Base-by-base conservation (phyloP, 2,329 filamentous ascomycete genomes). In the Claviceps capensis region DNA sequence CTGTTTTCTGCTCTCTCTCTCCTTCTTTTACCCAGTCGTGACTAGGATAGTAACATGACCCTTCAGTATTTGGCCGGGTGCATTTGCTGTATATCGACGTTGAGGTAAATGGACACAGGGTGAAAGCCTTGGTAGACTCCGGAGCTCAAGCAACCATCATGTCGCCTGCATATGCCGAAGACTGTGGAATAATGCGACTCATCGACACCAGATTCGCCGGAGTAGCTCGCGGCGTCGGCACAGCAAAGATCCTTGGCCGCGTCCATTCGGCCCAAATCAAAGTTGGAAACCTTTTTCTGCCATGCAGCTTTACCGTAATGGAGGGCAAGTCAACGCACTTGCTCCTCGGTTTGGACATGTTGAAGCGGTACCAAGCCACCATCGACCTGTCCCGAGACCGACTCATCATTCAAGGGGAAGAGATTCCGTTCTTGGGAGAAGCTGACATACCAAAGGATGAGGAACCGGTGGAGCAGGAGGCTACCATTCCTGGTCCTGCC, bases 291-390 rank as follows among this genome's bases (percentile, higher is more conserved):
- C 79, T 91, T 56, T 89, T 88, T 64, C 75, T 98, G 59, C 85
- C 91, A 2, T 97, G 90, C 71, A 93, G 89, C 54, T 98, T 98
- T 67, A 98, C 93, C 3, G 93, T 98, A 63, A 98, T 98, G 93
- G 93, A 98, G 71, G 93, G 93, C 57, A 98, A 97, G 69, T 83
- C 88, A 50, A 93, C 98, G 23, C 93, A 97, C 65, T 75, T 98
- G 17, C 78, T 98, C 2, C 79, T 98, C 13, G 93, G 93, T 3
- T 73, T 98, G 43, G 93, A 98, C 67, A 98, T 98, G 88, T 76
- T 98, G 55, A 96, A 95, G 71, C 82, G 93, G 41, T 90, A 97
- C 68, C 91, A 95, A 68, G 93, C 91, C 38, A 86, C 79, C 60
- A 91, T 98, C 62, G 93, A 98, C 65, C 77, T 98, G 13, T 78